Evolutionary conservation across 1,284 basidiomycete species (phyloP), one percentile per base, ranked within the genome.

Genomic region (Malassezia sympodialis): DNA sequence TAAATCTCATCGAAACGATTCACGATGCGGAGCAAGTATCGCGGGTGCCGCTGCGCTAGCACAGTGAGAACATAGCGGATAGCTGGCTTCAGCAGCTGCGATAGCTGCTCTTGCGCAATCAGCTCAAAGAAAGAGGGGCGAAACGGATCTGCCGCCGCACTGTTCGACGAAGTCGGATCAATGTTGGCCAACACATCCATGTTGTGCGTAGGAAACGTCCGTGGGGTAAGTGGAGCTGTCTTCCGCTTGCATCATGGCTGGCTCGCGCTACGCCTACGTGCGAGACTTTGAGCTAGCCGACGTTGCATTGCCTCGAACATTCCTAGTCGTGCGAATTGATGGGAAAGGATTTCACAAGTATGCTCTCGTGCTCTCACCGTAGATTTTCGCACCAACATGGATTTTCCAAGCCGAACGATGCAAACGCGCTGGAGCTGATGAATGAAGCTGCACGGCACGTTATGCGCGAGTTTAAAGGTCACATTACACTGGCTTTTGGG

Each of bases 1-100:
- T 94, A 98, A 69, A 96, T 86, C 76, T 96, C 93, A 75, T 99
- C 94, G 79, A 96, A 93, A 35, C 83, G 79, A 76, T 98, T 96
- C 12, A 96, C 88, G 49, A 98, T 79, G 15, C 86, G 83, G 32
- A 99, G 77, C 31, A 98, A 81, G 75, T 96, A 91, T 50, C 94
- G 82, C 6, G 94, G 94, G 75, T 96, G 87, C 54, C 85, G 82
- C 78, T 96, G 91, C 1, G 94, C 90, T 65, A 96, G 88, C 45
- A 96, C 88, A 1, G 64, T 87, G 41, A 98, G 78, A 51, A 94
- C 85, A 78, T 98, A 98, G 75, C 93, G 90, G 66, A 96, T 78
- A 12, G 93, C 91, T 7, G 94, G 94, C 66, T 96, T 90, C 21
- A 98, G 80, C 1, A 96, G 80, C 65, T 91, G 88, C 58, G 86